These are phyloP conservation scores for Solanum dulcamara DNA, from an alignment of 257 asterid genomes.

Conservation along the genomic window DNA sequence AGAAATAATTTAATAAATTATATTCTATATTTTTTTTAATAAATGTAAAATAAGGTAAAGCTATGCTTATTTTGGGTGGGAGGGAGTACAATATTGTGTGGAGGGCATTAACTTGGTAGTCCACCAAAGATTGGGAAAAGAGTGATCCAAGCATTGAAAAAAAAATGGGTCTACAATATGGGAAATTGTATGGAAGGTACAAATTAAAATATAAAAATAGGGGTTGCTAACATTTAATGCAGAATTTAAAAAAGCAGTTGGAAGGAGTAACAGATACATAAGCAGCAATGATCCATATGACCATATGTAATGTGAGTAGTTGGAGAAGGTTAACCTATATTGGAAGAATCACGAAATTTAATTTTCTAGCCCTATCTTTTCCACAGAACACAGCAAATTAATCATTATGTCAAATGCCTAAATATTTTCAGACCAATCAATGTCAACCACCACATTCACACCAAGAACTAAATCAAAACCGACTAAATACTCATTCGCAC, in stretches of 20 bases:
- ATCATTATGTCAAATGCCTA: background rate
- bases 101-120: background rate
- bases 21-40: background rate
- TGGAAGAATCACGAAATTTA: background rate
- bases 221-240: background rate
- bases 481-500: background rate
- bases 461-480: background rate
- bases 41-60: too few relatives aligned
- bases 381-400: background rate
- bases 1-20: too few relatives aligned
- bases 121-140: background rate
- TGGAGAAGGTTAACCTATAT: background rate
- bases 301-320: background rate
- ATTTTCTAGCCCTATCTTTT: background rate
- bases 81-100: background rate
- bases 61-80: background rate
- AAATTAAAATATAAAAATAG: background rate
- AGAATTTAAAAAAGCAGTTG: slow-evolving; percentile 12
- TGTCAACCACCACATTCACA: background rate
- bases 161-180: background rate
- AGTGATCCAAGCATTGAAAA: background rate
- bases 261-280: slow-evolving; percentile 1
- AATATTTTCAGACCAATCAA: background rate
- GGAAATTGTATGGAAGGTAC: background rate
- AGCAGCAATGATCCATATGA: background rate